Base-by-base conservation (phyloP, 208 protist genomes). In the Leishmania tropica region DNA sequence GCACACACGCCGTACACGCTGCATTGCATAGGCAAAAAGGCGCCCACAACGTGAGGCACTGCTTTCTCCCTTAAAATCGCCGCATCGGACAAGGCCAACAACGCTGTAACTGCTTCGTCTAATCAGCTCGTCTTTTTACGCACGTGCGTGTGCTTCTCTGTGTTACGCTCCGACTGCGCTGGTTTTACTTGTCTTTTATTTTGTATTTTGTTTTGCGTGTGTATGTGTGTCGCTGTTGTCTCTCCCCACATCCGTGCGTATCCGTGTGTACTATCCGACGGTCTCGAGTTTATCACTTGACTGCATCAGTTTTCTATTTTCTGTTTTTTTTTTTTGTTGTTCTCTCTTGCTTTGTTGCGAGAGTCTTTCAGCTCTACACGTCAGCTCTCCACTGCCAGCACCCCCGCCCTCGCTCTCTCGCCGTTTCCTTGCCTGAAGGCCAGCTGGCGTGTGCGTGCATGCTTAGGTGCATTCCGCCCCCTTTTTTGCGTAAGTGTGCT, bases 401-500 rank as follows among this genome's bases (percentile, higher is more conserved):
- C 56, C 56, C 7, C 56, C 56, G 24, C 56, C 56, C 40, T 76
- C 75, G 28, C 28, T 31, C 37, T 84, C 45, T 68, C 11, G n/a
- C 15, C 13, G 53, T 81, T 77, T 48, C 75, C 51, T 51, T 77
- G 40, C 37, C 75, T 60, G 65, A 81, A 74, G 42, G 10, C 35
- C 40, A 21, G 40, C 21, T 79, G 15, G 35, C 58, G 37, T 76
- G 56, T 76, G 35, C 47, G 47, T 45, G 15, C 74, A 35, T 40
- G 64, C 40, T 56, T 85, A 7, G 45, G 51, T 75, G 40, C 60
- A n/a, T 65, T 37, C n/a, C 6, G 2, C 56, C 75, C 8, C 24
- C 76, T 68, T 42, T 37, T 53, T 77, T 65, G 81, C 51, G 62
- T 40, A 74, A 47, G 37, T 85, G 70, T 73, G 11, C 70, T 79